These are phyloP conservation scores for Haplographium delicatum DNA, from an alignment of 495 filamentous ascomycete species.

Conservation along the genomic window DNA sequence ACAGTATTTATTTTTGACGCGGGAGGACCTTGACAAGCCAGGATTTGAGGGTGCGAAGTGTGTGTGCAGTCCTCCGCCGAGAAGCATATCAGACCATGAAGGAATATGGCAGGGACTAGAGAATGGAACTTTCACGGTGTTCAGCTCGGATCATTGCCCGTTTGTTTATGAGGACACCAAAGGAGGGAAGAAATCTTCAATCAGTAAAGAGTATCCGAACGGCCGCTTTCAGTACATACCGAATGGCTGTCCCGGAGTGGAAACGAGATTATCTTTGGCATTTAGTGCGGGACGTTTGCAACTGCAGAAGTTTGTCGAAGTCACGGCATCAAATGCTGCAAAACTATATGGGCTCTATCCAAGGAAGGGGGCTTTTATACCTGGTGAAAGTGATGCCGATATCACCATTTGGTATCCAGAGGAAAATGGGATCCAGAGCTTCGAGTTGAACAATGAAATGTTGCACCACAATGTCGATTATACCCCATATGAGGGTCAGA, in stretches of 20 bases:
- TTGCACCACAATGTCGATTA: slow-evolving; percentile 58
- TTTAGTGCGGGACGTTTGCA: slow-evolving; percentile 41
- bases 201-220: slow-evolving; percentile 35
- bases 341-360: slow-evolving; percentile 57
- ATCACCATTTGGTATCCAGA: slow-evolving; percentile 50
- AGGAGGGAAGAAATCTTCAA: slow-evolving; percentile 39
- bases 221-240: slow-evolving; percentile 47
- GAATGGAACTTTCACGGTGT: slow-evolving; percentile 45
- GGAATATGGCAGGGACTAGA: slow-evolving; percentile 38
- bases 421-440: slow-evolving; percentile 32
- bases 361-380: slow-evolving; percentile 49
- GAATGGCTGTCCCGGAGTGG: slow-evolving; percentile 53
- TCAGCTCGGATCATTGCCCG: slow-evolving; percentile 50
- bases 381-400: slow-evolving; percentile 50
- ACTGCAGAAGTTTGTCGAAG: slow-evolving; percentile 52
- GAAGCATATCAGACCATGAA: slow-evolving; percentile 32
- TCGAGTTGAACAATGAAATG: slow-evolving; percentile 43
- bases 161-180: slow-evolving; percentile 41
- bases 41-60: slow-evolving; percentile 49
- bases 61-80: slow-evolving; percentile 43
- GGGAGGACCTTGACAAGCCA: slow-evolving; percentile 41
- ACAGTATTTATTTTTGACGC: slow-evolving; percentile 56
- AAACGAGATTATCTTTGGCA: slow-evolving; percentile 47
- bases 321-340: slow-evolving; percentile 51
- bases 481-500: slow-evolving; percentile 55